Evolutionary conservation across 208 protist species (phyloP).

Genomic region (Crithidia mellificae): DNA sequence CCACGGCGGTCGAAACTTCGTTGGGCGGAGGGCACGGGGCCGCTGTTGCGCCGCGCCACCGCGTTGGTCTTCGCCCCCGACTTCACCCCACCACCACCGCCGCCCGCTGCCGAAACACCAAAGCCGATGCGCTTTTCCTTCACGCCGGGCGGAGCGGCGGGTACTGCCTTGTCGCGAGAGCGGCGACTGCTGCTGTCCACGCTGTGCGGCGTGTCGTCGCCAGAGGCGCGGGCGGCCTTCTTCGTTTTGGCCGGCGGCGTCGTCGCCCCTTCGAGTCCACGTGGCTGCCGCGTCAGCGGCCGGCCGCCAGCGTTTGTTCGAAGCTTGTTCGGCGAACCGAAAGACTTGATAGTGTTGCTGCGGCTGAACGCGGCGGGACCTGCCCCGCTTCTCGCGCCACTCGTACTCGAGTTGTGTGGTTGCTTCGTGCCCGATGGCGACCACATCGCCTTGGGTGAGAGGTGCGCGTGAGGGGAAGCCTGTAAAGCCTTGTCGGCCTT

Average conservation of each 20-base stretch:
- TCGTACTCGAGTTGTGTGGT: background rate
- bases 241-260: background rate
- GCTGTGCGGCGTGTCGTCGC: constrained; percentile 15
- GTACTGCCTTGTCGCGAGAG: background rate
- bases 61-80: background rate
- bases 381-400: background rate
- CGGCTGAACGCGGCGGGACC: constrained; percentile 23
- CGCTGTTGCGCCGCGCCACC: background rate
- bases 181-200: constrained; percentile 8
- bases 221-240: background rate
- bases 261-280: background rate
- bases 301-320: background rate
- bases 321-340: background rate
- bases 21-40: background rate
- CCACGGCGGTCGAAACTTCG: background rate
- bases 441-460: constrained; percentile 23
- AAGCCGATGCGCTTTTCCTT: background rate
- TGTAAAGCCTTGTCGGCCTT: background rate
- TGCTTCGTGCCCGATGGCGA: background rate
- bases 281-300: background rate
- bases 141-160: no score
- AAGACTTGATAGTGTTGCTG: constrained; percentile 18
- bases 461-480: background rate
- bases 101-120: background rate
- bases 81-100: background rate